These are phyloP conservation scores for Aureobasidium leucospermi DNA, from an alignment of 2,329 filamentous ascomycete genomes.

Conservation along the genomic window DNA sequence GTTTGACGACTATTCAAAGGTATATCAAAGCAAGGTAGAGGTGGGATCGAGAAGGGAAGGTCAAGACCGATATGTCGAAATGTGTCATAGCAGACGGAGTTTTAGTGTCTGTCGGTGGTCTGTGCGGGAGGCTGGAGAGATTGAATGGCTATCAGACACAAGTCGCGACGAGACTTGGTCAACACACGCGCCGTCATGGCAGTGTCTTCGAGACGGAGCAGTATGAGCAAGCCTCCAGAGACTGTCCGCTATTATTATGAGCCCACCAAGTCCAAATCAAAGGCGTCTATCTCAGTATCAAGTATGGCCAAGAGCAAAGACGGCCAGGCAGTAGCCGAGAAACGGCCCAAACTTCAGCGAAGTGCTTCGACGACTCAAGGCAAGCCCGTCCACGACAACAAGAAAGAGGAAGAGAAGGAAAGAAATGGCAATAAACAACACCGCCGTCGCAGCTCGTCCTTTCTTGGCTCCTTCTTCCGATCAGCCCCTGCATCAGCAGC, in stretches of 20 bases:
- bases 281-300: background rate
- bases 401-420: background rate
- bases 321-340: background rate
- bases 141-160: background rate
- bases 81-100: constrained; percentile 10
- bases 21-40: background rate
- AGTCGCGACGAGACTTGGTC: background rate
- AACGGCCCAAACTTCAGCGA: constrained; percentile 7
- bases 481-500: constrained; percentile 12
- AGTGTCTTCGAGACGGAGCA: background rate
- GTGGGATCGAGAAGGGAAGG: background rate
- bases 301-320: background rate
- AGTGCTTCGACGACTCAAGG: background rate
- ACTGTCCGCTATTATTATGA: background rate
- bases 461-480: constrained; percentile 23
- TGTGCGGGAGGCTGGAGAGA: background rate
- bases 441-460: constrained; percentile 5
- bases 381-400: background rate
- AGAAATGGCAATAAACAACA: background rate
- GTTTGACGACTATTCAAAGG: no score
- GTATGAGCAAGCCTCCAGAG: background rate
- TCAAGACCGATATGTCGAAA: constrained; percentile 4
- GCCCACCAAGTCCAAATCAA: background rate
- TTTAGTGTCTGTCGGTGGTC: background rate
- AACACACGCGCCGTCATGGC: background rate